Evolutionary conservation across 352 stramenopile species (phyloP).

Genomic region (Pythium rhizo-oryzae): DNA sequence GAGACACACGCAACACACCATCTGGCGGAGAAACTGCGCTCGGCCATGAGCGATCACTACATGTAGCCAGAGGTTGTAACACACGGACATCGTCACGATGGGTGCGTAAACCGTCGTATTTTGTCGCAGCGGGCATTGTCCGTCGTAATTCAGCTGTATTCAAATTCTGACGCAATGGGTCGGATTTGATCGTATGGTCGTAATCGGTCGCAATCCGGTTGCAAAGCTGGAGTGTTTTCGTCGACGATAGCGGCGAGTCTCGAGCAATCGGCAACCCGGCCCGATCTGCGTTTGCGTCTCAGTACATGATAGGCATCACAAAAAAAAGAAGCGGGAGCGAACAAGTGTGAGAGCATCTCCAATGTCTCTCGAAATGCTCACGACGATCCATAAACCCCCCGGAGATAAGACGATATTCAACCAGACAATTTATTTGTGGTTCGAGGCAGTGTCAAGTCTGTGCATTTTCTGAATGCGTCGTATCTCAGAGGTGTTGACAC

Average conservation of each 20-base stretch:
- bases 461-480: slow-evolving; percentile 11
- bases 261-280: not conserved
- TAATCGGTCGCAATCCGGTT: no score
- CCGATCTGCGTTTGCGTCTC: not conserved
- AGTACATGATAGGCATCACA: not conserved
- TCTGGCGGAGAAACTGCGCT: not conserved
- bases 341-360: slow-evolving; percentile 4
- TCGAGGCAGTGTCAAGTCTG: not conserved
- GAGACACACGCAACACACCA: not conserved
- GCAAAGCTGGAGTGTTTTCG: no score
- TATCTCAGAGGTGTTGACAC: not conserved
- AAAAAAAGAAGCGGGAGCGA: slow-evolving; percentile 2
- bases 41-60: not conserved
- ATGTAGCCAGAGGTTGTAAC: not conserved
- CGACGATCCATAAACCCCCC: not conserved
- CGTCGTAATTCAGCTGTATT: no score
- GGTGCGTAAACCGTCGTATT: not conserved
- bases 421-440: not conserved
- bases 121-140: not conserved
- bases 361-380: slow-evolving; percentile 4
- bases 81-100: not conserved
- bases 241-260: no score
- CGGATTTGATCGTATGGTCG: no score
- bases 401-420: not conserved
- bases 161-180: no score